phyloP scores from a whole-genome alignment of 768 basidiomycete species.

The Leccinum incarnatum region DNA sequence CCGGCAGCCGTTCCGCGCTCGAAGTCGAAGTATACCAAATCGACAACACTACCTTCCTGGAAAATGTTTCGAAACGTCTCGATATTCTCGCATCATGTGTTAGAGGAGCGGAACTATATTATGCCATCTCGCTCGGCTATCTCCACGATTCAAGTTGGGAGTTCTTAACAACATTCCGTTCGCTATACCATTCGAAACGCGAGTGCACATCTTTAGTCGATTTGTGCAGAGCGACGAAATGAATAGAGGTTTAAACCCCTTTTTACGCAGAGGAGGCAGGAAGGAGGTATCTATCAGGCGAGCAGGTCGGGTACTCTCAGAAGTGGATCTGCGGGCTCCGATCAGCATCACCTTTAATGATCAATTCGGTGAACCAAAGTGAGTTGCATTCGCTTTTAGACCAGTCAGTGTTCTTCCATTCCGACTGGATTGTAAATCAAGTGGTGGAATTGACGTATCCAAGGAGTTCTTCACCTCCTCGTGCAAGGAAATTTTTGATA shows the following conservation, averaged over 20 bases:
- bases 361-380: slow-evolving; percentile 84
- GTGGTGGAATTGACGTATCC: slow-evolving; percentile 94
- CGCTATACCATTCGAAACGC: slow-evolving; percentile 86
- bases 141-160: slow-evolving; percentile 65
- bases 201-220: slow-evolving; percentile 83
- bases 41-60: too few relatives aligned
- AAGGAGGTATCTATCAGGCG: slow-evolving; percentile 47
- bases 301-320: slow-evolving; percentile 87
- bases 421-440: slow-evolving; percentile 25
- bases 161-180: slow-evolving; percentile 96
- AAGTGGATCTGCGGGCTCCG: slow-evolving; percentile 59
- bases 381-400: slow-evolving; percentile 28
- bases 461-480: slow-evolving; percentile 96
- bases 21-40: too few relatives aligned
- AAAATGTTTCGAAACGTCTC: too few relatives aligned
- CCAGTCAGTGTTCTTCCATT: background rate
- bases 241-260: slow-evolving; percentile 16
- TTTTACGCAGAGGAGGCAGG: slow-evolving; percentile 13
- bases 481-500: slow-evolving; percentile 92
- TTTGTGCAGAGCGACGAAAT: slow-evolving; percentile 70
- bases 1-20: too few relatives aligned
- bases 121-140: slow-evolving; percentile 46
- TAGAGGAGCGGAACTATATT: too few relatives aligned
- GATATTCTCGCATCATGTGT: too few relatives aligned
- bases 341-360: slow-evolving; percentile 92